Conservation (phyloP, 139 green algal species). For the Penium margaritaceum region DNA sequence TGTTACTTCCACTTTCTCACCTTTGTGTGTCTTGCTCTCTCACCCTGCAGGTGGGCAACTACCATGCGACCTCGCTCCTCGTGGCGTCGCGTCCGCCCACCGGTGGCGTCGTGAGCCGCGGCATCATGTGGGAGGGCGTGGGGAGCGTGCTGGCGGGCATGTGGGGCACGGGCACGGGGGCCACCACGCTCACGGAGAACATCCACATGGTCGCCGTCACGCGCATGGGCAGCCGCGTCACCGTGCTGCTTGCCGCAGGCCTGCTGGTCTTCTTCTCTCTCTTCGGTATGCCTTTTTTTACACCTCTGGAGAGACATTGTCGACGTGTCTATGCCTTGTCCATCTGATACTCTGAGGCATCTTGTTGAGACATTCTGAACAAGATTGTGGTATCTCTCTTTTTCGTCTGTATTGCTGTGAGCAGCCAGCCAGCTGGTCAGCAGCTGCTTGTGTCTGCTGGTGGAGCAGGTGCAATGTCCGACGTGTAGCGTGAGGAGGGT, state of each 20-base stretch:
- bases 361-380: no score
- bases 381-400: no score
- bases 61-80: background rate
- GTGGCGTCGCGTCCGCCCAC: slow-evolving; percentile 7
- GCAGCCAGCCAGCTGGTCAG: no score
- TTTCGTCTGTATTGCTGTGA: no score
- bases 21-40: background rate
- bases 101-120: slow-evolving; percentile 9
- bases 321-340: no score
- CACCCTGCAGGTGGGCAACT: slow-evolving; percentile 2
- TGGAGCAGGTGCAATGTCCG: no score
- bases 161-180: background rate
- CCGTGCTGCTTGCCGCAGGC: background rate
- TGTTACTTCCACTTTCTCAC: slow-evolving; percentile 2
- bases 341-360: no score
- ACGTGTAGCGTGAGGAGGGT: no score
- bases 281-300: slow-evolving; percentile 15
- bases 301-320: no score
- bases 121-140: slow-evolving; percentile 10
- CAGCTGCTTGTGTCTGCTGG: no score
- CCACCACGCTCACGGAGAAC: slow-evolving; percentile 18
- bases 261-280: slow-evolving; percentile 15
- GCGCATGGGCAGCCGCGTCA: slow-evolving; percentile 7
- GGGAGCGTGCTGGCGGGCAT: background rate
- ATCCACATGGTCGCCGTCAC: slow-evolving; percentile 13